Evolutionary conservation across 2,329 filamentous ascomycete species (phyloP), one percentile per base, ranked within the genome.

Genomic region (Xylariaceae sp.): DNA sequence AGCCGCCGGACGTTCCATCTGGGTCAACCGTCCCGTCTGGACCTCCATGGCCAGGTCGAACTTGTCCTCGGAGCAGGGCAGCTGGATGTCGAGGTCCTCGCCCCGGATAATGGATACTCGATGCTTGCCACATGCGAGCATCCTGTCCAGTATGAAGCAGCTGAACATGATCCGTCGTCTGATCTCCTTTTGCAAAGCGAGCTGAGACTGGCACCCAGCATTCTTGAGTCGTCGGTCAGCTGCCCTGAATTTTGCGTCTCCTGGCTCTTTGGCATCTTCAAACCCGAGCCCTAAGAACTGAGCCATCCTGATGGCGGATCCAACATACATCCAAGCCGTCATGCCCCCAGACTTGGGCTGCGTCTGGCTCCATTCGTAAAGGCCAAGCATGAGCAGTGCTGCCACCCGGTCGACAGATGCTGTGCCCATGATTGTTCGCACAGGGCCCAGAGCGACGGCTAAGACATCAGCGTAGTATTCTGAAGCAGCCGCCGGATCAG

Each of bases 121-220:
- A 36, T 77, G 71, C 45, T 75, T 76, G 14, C 81, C 81, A 50
- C 75, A 80, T 24, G 79, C 75, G 16, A 86, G 63, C 59, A 85
- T 76, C 3, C 81, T 74, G 55, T 88, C 83, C 50, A 88, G 67
- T 36, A 86, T 78, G 42, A 84, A 79, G 52, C 82, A 85, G 50
- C 82, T 85, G 66, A 83, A 87, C 66, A 86, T 83, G 1, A 83
- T 85, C 5, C 84, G 73, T 17, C 83, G 69, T 43, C 72, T 68
- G 9, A 81, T 73, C 57, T 88, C 83, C 41, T 76, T 76, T 24
- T 73, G 65, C 15, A 82, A 73, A 32, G 75, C 71, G 12, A 65
- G 9, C 23, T 59, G 48, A 17, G 57, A 53, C 34, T 52, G 46
- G 18, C 48, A 42, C 12, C 31, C 40, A 31, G 47, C 47, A 36